These are phyloP conservation scores for Rhynchosporium secalis DNA, from an alignment of 2,329 filamentous ascomycete genomes.

Conservation along the genomic window DNA sequence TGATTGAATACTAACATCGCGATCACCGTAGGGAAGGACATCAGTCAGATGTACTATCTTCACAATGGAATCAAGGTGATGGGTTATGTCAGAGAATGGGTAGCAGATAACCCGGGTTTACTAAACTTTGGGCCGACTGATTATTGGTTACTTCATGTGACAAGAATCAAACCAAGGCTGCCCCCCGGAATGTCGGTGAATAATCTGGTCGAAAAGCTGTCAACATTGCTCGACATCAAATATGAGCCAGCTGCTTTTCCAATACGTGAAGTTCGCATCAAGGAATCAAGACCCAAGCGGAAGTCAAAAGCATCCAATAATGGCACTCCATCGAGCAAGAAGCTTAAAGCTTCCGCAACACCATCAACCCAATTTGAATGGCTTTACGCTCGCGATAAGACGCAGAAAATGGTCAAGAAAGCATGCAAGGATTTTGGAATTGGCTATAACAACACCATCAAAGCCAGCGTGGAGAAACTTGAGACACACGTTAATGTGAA, in stretches of 20 bases:
- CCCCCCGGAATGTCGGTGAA: not conserved
- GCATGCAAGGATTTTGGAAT: slow-evolving; percentile 31
- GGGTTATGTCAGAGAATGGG: slow-evolving; percentile 24
- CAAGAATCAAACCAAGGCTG: not conserved
- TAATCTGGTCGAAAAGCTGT: slow-evolving; percentile 24
- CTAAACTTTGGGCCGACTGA: slow-evolving; percentile 13
- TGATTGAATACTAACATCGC: no score
- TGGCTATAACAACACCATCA: slow-evolving; percentile 20
- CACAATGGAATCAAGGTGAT: slow-evolving; percentile 22
- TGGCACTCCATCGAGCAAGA: slow-evolving; percentile 18
- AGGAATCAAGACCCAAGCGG: slow-evolving; percentile 20
- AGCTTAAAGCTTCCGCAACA: slow-evolving; percentile 13
- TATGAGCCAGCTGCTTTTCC: slow-evolving; percentile 7
- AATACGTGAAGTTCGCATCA: slow-evolving; percentile 3
- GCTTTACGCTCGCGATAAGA: slow-evolving; percentile 24
- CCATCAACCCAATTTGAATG: slow-evolving; percentile 16
- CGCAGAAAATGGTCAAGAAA: slow-evolving; percentile 23
- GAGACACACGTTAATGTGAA: slow-evolving; percentile 27
- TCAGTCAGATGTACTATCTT: slow-evolving; percentile 25
- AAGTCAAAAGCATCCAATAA: slow-evolving; percentile 14
- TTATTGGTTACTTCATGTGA: slow-evolving; percentile 8
- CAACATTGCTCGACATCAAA: slow-evolving; percentile 15
- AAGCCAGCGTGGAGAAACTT: slow-evolving; percentile 24
- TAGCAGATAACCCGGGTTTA: slow-evolving; percentile 20
- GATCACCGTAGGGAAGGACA: slow-evolving; percentile 20